These are phyloP conservation scores for Cutaneotrichosporon cavernicola DNA, from an alignment of 1,284 basidiomycete species.

Conservation along the genomic window DNA sequence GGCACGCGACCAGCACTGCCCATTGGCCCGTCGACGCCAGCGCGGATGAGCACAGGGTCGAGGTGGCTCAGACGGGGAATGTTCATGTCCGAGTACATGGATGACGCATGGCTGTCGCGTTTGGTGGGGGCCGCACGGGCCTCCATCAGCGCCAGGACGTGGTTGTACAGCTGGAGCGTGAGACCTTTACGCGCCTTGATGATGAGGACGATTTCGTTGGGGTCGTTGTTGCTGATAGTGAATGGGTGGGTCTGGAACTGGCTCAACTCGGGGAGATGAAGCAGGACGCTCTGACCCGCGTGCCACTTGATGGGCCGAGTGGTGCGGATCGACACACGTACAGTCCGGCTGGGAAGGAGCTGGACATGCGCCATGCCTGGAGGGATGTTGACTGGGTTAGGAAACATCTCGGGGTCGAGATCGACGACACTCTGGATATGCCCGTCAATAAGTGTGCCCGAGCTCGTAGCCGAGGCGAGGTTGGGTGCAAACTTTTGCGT, in stretches of 20 bases:
- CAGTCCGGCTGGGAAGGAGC: constrained; percentile 70
- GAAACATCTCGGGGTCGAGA: constrained; percentile 2
- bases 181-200: constrained; percentile 75
- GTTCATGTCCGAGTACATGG: constrained; percentile 19
- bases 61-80: background rate
- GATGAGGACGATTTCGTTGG: constrained; percentile 67
- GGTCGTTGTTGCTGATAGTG: constrained; percentile 70
- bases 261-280: constrained; percentile 69
- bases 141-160: constrained; percentile 28
- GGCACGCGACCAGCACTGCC: constrained; percentile 66
- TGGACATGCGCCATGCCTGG: constrained; percentile 67
- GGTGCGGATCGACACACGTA: constrained; percentile 69
- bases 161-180: constrained; percentile 69
- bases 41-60: constrained; percentile 57
- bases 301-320: constrained; percentile 66
- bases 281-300: constrained; percentile 64
- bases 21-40: constrained; percentile 73
- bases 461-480: constrained; percentile 13
- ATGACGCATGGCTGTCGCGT: constrained; percentile 30
- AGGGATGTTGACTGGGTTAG: constrained; percentile 37
- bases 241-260: constrained; percentile 75
- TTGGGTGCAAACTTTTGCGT: background rate
- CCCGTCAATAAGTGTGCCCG: background rate
- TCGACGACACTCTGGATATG: constrained; percentile 2
- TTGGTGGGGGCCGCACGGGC: constrained; percentile 32